These are phyloP conservation scores for Thelephora terrestris DNA, from an alignment of 1,284 basidiomycete genomes.

Conservation along the genomic window DNA sequence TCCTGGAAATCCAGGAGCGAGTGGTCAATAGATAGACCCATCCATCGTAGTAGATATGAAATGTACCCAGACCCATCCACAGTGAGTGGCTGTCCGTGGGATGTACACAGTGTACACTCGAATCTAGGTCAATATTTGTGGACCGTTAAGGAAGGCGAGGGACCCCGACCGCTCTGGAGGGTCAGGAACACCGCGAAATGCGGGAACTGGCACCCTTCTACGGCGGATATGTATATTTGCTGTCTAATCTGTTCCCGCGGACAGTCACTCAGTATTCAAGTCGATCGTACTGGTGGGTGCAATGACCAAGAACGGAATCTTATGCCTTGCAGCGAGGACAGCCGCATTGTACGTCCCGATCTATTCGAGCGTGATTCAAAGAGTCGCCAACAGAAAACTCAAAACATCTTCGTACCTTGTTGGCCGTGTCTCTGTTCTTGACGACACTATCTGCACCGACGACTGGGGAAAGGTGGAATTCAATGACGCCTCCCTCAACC, in stretches of 20 bases:
- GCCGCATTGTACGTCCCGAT: conserved; percentile 90
- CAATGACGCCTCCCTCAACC: no score
- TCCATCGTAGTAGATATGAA: neutral
- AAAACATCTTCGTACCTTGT: conserved; percentile 50
- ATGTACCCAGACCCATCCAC: conserved; percentile 61
- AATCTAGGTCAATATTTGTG: no score
- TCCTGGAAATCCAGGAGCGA: conserved; percentile 33
- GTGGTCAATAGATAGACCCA: conserved; percentile 1
- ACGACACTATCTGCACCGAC: conserved; percentile 85
- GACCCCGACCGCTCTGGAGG: no score
- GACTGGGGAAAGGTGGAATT: conserved; percentile 25
- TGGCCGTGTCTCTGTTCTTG: conserved; percentile 87
- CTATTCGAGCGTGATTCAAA: neutral
- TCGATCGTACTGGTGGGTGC: conserved; percentile 88
- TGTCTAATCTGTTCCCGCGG: no score
- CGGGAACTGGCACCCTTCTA: no score
- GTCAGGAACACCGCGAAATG: no score
- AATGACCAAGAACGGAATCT: conserved; percentile 83
- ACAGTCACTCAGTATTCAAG: no score
- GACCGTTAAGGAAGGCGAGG: no score
- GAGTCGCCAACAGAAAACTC: neutral
- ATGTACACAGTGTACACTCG: no score
- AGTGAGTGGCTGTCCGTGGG: no score
- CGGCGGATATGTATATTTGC: no score
- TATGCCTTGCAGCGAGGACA: conserved; percentile 75